Conservation (phyloP, 495 filamentous ascomycete species). For the Apodospora peruviana region DNA sequence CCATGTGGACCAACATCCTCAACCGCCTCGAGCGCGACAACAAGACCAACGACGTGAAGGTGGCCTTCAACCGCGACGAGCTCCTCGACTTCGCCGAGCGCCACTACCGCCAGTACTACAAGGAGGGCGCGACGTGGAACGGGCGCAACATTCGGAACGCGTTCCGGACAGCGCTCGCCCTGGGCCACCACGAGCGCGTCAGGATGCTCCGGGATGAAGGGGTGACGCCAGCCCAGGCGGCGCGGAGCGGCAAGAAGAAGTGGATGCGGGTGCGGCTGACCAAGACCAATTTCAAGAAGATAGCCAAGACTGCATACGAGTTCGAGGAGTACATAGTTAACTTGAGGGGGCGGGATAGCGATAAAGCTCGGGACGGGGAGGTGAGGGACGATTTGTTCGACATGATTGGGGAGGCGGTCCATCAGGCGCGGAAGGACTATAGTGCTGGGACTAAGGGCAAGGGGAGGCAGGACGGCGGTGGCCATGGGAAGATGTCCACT, state of each 20-base stretch:
- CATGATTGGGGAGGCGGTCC: too few relatives aligned
- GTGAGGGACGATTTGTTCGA: constrained; percentile 3
- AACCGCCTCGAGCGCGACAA: constrained; percentile 7
- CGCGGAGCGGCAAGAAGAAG: constrained; percentile 20
- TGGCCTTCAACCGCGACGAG: constrained; percentile 8
- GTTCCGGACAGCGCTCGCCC: constrained; percentile 33
- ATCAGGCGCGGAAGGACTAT: too few relatives aligned
- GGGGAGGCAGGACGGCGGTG: too few relatives aligned
- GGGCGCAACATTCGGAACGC: constrained; percentile 41
- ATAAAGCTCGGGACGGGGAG: not conserved
- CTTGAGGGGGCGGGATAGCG: constrained; percentile 6
- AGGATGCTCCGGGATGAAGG: constrained; percentile 6
- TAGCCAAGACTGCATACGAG: constrained; percentile 15
- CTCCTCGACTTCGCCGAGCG: constrained; percentile 13
- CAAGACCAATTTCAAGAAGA: constrained; percentile 6
- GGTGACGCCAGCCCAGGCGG: constrained; percentile 9
- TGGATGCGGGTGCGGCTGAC: constrained; percentile 8
- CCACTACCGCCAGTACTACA: constrained; percentile 13
- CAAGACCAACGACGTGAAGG: constrained; percentile 2
- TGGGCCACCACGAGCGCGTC: constrained; percentile 18
- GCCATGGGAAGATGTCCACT: too few relatives aligned
- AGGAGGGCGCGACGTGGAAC: constrained; percentile 29
- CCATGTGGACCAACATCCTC: constrained; percentile 10
- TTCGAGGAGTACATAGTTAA: constrained; percentile 16
- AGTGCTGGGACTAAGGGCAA: too few relatives aligned